Percentiles rank a stretch among this genome's conserved stretches.
These are phyloP conservation scores for Amaranthus cruentus DNA, from an alignment of 148 eudicot species.

Conservation along the genomic window DNA sequence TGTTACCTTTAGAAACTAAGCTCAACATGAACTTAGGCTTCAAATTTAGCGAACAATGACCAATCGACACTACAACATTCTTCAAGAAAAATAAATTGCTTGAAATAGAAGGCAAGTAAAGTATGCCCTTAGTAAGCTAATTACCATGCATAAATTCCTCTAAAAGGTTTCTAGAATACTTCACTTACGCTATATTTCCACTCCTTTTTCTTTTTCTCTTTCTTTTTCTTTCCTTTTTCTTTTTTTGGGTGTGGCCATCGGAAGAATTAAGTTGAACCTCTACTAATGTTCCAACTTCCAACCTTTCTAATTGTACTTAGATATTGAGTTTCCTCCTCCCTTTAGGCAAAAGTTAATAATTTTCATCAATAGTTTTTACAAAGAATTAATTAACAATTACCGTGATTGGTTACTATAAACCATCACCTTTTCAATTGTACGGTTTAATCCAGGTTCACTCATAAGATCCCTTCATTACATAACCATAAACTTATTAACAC, in stretches of 20 bases:
- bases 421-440: not conserved
- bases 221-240: not conserved
- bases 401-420: not conserved
- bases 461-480: too few relatives aligned
- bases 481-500: too few relatives aligned
- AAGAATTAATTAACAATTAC: not conserved
- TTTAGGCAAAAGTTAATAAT: not conserved
- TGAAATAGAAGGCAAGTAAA: not conserved
- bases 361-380: not conserved
- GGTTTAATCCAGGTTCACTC: too few relatives aligned
- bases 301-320: not conserved
- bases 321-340: not conserved
- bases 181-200: not conserved
- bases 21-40: not conserved
- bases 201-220: not conserved
- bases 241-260: too few relatives aligned
- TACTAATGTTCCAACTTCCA: too few relatives aligned
- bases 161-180: not conserved
- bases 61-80: not conserved
- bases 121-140: not conserved
- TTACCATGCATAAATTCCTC: not conserved
- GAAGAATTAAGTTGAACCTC: not conserved
- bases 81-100: not conserved
- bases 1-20: constrained; percentile 5
- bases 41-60: not conserved